Base-by-base conservation (phyloP, 2,329 filamentous ascomycete genomes). In the Sarocladium oryzae region DNA sequence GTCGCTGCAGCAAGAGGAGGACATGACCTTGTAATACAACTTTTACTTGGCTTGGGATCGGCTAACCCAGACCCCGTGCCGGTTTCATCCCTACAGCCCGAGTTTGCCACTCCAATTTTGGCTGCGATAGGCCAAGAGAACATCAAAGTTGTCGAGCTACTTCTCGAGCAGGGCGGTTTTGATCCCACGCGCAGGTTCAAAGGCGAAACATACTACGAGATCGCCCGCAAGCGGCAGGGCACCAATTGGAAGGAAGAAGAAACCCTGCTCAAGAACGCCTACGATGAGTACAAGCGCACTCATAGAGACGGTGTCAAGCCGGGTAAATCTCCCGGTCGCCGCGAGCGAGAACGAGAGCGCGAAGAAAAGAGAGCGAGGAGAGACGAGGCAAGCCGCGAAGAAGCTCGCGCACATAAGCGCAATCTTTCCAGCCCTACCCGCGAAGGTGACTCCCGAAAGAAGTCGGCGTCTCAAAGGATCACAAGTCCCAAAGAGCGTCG, bases 1-100 rank as follows among this genome's bases (percentile, higher is more conserved):
- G 89, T 96, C 51, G 89, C 89, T 51, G 93, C 93, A 20, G 91
- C 93, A 26, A 86, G 89, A 67, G 93, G 91, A 52, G 93, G 93
- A 1, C 92, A 99, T 62, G 85, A 91, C 59, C 82, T 92, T 52
- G 87, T 95, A 21, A 82, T 96, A 55, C 88, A 91, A 61, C 78
- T 96, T 24, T 68, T 90, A 48, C 68, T 89, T 37, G 85, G 85
- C 8, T 72, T 89, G 56, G 86, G 85, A 2, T 74, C 77, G 46
- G 78, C 79, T 11, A 79, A 81, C 50, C 75, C 79, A 0, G 88
- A 93, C 59, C 89, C 89, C 28, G 74, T 78, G 6, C 81, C 88
- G 11, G 68, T 90, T 43, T 61, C 73, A 8, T 76, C 77, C 26
- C 73, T 80, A 53, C 74, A 76, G 24, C 69, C 77, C 37, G 90